Base-by-base conservation (phyloP, 495 filamentous ascomycete species). In the Penicillium alfredii region DNA sequence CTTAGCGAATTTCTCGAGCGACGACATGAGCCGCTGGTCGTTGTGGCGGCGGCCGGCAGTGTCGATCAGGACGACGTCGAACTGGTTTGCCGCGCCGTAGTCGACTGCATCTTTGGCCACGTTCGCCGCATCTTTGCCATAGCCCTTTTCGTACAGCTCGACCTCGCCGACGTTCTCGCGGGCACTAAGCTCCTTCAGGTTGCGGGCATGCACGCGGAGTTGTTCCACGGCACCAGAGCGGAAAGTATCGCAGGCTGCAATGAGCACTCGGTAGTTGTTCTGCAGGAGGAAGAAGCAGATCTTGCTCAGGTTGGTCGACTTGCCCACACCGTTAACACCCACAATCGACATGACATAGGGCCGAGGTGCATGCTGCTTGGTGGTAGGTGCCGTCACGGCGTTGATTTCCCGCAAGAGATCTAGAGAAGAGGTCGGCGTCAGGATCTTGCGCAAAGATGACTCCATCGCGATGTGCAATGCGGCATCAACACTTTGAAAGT, bases 331-430 rank as follows among this genome's bases (percentile, higher is more conserved):
- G 52, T 98, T 98, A 49, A 98, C 92, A 35, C 92, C 92, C 20
- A 98, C 93, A 36, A 98, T 94, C 19, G 86, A 93, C 49, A 98
- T 93, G 40, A 96, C 90, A 47, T 97, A 98, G 22, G 92, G 92
- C 8, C 88, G 78, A 16, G 70, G 68, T 29, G 76, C 67, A 6
- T 78, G 64, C 25, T 54, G 50, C 30, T 67, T 63, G 30, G 36
- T 58, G 8, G 67, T 61, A 6, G 84, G 82, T 16, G 76, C 68
- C 4, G 80, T 85, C 35, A 89, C 76, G 8, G 82, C 68, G 49
- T 90, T 78, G 44, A 98, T 96, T 63, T 94, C 88, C 35, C 88
- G 87, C 13, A 98, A 76, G 28, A 98, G 77, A 56, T 97, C 92
- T 51, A 96, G 74, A 7, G 93, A 97, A 6, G 83, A 84, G 6